Evolutionary conservation across 345 rosid species (phyloP), one percentile per base, ranked within the genome.

Genomic region (Citrus medica): DNA sequence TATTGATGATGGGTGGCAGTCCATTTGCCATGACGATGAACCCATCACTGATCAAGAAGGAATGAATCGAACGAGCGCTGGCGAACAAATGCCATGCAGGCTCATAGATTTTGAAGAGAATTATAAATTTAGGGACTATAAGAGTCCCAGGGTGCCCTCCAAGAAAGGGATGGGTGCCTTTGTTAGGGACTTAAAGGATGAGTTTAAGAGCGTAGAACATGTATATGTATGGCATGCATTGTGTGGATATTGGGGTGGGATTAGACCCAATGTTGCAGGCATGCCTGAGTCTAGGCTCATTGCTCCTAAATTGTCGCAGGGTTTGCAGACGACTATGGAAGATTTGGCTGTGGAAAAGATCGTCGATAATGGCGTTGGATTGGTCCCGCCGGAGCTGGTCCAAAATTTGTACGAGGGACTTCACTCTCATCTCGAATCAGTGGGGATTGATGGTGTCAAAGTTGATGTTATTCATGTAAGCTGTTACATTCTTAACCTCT

Each of bases 1-100:
- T 61, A 88, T 88, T 22, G 91, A 88, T 56, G 91, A 86, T 35
- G 88, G 91, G 8, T 88, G 91, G 91, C 87, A 84, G 48, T 82
- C 91, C 3, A 84, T 86, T 16, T 62, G 83, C 64, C 86, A 79
- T 68, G 86, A 83, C 17, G 83, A 77, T 59, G 88, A 86, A 6
- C 80, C 84, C 30, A 77, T 86, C 73, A 77, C 76, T 1, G 48
- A 75, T 30, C 73, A 79, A 69, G 86, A 86, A 65, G 86, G 86
- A 13, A 77, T 86, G 80, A 83, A 77, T 14, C 75, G 62, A 6
- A 59, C 80, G 0, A 77, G 73, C 5, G 86, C 88, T 1, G 86
- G 88, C 0, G 88, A 81, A 53, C 88, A 86, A 68, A 83, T 86
- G 86, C 88, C 88, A 16, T 86, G 88, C 42, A 77, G 85, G 64